Evolutionary conservation across 805 yeast species (phyloP).

Genomic region (Lachancea sp.): DNA sequence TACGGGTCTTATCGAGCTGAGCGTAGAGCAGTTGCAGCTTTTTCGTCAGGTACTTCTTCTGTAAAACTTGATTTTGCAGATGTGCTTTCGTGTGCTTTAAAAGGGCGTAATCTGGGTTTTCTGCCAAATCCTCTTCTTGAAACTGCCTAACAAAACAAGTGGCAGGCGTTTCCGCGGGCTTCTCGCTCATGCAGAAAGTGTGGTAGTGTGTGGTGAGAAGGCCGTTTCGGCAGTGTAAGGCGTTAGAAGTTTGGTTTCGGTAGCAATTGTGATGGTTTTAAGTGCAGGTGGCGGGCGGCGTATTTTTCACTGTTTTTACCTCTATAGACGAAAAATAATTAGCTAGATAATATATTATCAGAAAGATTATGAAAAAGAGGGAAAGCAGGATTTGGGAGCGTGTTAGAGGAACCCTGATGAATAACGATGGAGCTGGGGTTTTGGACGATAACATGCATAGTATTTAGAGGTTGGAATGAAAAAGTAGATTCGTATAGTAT

Average conservation of each 20-base stretch:
- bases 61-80: slow-evolving; percentile 17
- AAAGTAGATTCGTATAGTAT: no score
- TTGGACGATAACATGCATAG: no score
- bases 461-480: no score
- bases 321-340: no score
- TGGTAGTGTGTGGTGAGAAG: background rate
- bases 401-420: no score
- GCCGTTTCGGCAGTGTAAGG: background rate
- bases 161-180: slow-evolving; percentile 3
- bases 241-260: background rate
- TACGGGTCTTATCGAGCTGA: slow-evolving; percentile 26
- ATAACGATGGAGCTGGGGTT: no score
- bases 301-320: no score
- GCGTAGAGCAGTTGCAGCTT: slow-evolving; percentile 23
- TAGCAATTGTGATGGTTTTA: no score
- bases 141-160: slow-evolving; percentile 16
- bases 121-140: slow-evolving; percentile 20
- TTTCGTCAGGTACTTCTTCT: slow-evolving; percentile 19
- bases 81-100: slow-evolving; percentile 20
- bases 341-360: no score
- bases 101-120: slow-evolving; percentile 21
- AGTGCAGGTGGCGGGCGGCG: no score
- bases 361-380: no score
- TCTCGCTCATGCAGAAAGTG: slow-evolving; percentile 2
- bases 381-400: no score